Percentiles rank a stretch among this genome's conserved stretches.
These are phyloP conservation scores for Epichloe brachyelytri DNA, from an alignment of 2,329 filamentous ascomycete genomes.

Conservation along the genomic window DNA sequence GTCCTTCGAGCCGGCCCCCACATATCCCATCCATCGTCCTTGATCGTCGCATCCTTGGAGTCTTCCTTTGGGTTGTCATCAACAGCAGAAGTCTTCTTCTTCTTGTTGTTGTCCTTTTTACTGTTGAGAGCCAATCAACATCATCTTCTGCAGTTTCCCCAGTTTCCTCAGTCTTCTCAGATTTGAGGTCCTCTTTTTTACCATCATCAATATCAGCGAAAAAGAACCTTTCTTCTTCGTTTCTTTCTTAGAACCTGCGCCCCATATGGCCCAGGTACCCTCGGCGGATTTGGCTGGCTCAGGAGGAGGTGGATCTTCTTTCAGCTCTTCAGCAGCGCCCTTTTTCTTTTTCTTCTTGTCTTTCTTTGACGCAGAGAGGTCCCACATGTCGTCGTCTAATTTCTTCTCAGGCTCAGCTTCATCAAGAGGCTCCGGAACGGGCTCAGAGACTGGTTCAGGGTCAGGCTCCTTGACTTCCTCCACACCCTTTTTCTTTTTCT, in stretches of 20 bases:
- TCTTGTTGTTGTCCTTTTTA: slow-evolving; percentile 8
- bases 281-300: slow-evolving; percentile 3
- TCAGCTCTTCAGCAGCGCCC: not conserved
- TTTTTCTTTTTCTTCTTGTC: slow-evolving; percentile 12
- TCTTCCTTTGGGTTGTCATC: slow-evolving; percentile 6
- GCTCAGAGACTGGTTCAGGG: slow-evolving; percentile 11
- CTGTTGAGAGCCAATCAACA: not conserved
- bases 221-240: slow-evolving; percentile 6
- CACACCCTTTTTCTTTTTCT: slow-evolving; percentile 14
- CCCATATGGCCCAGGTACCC: slow-evolving; percentile 1
- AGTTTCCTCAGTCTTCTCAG: not conserved
- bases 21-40: not conserved
- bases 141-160: not conserved
- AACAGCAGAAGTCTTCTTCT: slow-evolving; percentile 1
- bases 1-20: slow-evolving; percentile 2
- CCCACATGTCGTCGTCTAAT: slow-evolving; percentile 10
- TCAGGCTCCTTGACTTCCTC: slow-evolving; percentile 12
- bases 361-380: slow-evolving; percentile 7
- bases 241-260: slow-evolving; percentile 8
- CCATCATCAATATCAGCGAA: not conserved
- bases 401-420: slow-evolving; percentile 1
- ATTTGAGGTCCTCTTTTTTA: slow-evolving; percentile 8
- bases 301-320: not conserved
- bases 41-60: not conserved
- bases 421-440: slow-evolving; percentile 10